Conservation (phyloP, 805 yeast species). For the Starmera dryadoides region DNA sequence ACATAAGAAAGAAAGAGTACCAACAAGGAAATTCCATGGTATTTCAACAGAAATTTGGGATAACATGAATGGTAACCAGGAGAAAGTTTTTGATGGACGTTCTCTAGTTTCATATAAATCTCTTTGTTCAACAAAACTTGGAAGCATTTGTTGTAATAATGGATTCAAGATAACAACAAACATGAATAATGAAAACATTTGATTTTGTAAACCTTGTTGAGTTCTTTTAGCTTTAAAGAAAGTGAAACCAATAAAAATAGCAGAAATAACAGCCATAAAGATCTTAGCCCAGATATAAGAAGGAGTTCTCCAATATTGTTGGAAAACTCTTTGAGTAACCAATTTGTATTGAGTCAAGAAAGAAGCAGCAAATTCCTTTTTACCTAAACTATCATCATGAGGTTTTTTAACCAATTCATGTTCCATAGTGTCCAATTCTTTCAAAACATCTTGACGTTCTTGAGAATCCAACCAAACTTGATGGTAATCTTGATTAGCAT, state of each 20-base stretch:
- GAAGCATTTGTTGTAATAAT: conserved; percentile 54
- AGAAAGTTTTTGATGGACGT: conserved; percentile 63
- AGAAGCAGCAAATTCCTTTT: conserved; percentile 37
- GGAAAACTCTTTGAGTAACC: conserved; percentile 48
- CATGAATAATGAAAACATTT: conserved; percentile 74
- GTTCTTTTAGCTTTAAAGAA: conserved; percentile 62
- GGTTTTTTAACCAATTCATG: conserved; percentile 38
- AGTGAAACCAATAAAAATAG: conserved; percentile 69
- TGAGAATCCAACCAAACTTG: conserved; percentile 72
- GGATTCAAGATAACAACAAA: conserved; percentile 49
- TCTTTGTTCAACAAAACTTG: conserved; percentile 54
- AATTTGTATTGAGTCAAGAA: conserved; percentile 31
- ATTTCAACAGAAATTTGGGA: conserved; percentile 61
- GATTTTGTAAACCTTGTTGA: conserved; percentile 71
- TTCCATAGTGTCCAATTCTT: conserved; percentile 61
- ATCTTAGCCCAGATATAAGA: conserved; percentile 54
- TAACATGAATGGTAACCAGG: conserved; percentile 55
- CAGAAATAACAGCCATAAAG: conserved; percentile 42
- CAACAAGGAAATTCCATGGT: conserved; percentile 55
- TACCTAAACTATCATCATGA: conserved; percentile 23
- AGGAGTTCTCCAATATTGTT: conserved; percentile 67
- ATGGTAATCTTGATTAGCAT: conserved; percentile 62
- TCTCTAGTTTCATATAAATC: conserved; percentile 67
- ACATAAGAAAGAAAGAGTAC: conserved; percentile 55
- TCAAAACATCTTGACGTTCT: conserved; percentile 50